Evolutionary conservation across 148 eudicot species (phyloP).

Genomic region (Rhododendron ovatum): DNA sequence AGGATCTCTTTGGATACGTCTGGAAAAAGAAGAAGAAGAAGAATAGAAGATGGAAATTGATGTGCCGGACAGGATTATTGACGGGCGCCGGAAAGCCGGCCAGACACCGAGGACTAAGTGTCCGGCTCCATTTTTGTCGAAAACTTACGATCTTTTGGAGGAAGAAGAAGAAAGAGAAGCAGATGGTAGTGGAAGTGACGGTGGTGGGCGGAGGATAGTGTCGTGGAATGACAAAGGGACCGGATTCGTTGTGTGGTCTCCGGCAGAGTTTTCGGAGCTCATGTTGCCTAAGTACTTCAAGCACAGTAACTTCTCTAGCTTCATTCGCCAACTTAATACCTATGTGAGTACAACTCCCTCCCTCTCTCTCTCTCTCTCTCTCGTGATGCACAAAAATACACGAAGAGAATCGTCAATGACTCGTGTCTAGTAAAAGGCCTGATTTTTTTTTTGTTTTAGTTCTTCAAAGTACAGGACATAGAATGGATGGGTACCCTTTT

Average conservation of each 20-base stretch:
- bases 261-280: conserved; percentile 36
- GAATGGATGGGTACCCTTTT: too few species aligned
- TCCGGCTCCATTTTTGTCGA: conserved; percentile 33
- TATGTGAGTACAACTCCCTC: conserved; percentile 20
- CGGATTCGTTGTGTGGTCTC: conserved; percentile 37
- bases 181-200: not conserved
- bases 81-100: conserved; percentile 2
- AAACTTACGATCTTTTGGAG: conserved; percentile 34
- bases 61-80: not conserved
- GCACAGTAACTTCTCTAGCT: conserved; percentile 44
- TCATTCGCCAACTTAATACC: conserved; percentile 36
- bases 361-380: not conserved
- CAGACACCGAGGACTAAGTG: conserved; percentile 13
- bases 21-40: not conserved
- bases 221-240: conserved; percentile 30
- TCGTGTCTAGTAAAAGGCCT: not conserved
- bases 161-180: conserved; percentile 10
- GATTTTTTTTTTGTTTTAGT: too few species aligned
- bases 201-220: conserved; percentile 14
- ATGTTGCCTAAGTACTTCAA: conserved; percentile 37
- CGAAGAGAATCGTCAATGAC: not conserved
- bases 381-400: not conserved
- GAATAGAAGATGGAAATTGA: not conserved
- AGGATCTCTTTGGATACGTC: conserved; percentile 1
- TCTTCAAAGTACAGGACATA: too few species aligned